These are phyloP conservation scores for Juncus effusus DNA, from an alignment of 176 grass and related monocot species.

Conservation along the genomic window DNA sequence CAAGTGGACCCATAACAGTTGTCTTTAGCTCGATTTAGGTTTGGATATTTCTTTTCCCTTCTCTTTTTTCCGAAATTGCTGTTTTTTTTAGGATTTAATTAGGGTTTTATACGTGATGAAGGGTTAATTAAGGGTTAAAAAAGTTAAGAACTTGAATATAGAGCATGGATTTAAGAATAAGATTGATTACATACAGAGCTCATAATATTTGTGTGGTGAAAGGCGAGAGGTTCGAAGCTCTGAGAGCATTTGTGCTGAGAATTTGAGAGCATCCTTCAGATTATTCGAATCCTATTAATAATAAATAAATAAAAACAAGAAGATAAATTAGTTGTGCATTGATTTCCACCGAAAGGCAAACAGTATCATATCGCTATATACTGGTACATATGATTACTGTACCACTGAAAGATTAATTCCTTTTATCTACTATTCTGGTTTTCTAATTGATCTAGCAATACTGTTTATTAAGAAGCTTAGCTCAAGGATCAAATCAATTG, in stretches of 20 bases:
- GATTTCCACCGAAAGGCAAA: too few species aligned
- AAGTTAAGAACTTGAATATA: too few species aligned
- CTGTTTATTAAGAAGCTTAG: neutral
- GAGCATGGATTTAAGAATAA: neutral
- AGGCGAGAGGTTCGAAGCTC: slow-evolving; percentile 92
- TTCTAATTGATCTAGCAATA: neutral
- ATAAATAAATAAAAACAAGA: slow-evolving; percentile 9
- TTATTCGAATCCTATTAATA: slow-evolving; percentile 82
- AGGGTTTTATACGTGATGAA: too few species aligned
- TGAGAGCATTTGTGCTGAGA: slow-evolving; percentile 98
- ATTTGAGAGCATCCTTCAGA: slow-evolving; percentile 95
- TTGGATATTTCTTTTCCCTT: too few species aligned
- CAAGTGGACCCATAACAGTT: too few species aligned
- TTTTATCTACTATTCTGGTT: neutral
- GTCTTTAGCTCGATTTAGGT: too few species aligned
- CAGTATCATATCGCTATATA: too few species aligned
- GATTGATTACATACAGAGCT: slow-evolving; percentile 61
- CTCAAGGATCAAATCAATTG: neutral
- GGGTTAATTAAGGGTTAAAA: too few species aligned
- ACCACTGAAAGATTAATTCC: neutral
- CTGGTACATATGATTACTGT: too few species aligned
- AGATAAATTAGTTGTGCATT: too few species aligned
- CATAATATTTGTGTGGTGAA: slow-evolving; percentile 95
- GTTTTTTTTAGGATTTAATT: too few species aligned
- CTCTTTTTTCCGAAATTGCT: too few species aligned